Conservation (phyloP, 441 rosid species). For the Arabidopsis hybrid region DNA sequence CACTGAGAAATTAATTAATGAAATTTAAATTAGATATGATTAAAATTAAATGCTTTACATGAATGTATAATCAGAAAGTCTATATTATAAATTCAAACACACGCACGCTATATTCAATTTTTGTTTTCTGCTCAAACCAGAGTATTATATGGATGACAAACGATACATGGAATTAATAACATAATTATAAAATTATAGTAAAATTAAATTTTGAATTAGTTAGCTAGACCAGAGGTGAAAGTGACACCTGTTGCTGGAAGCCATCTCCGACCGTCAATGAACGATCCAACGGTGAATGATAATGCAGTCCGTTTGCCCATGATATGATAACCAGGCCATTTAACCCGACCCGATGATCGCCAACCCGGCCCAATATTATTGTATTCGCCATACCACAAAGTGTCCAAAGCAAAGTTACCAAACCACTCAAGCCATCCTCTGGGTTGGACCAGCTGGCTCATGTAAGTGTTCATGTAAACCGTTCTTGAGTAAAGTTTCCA, state of each 20-base stretch:
- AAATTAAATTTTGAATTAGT: slow-evolving; percentile 26
- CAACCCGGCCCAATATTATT: slow-evolving; percentile 64
- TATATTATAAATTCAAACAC: too few relatives aligned
- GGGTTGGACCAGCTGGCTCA: slow-evolving; percentile 63
- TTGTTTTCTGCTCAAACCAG: slow-evolving; percentile 5
- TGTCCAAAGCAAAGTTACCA: slow-evolving; percentile 60
- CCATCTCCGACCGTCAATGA: slow-evolving; percentile 69
- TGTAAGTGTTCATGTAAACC: slow-evolving; percentile 66
- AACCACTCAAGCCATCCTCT: slow-evolving; percentile 85
- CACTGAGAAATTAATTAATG: not conserved
- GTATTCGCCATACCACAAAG: slow-evolving; percentile 74
- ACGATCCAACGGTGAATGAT: slow-evolving; percentile 57
- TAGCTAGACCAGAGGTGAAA: slow-evolving; percentile 56
- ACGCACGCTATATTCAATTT: not conserved
- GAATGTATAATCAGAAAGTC: not conserved
- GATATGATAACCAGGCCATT: slow-evolving; percentile 71
- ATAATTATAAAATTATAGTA: not conserved
- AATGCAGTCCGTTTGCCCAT: slow-evolving; percentile 53
- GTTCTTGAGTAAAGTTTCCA: slow-evolving; percentile 79
- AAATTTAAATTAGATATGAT: not conserved
- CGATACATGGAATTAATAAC: not conserved
- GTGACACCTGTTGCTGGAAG: slow-evolving; percentile 63
- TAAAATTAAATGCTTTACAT: not conserved
- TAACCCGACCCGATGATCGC: slow-evolving; percentile 49
- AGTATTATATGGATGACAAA: slow-evolving; percentile 2